Conservation (phyloP, 1,284 basidiomycete species). For the Athelia sp. region DNA sequence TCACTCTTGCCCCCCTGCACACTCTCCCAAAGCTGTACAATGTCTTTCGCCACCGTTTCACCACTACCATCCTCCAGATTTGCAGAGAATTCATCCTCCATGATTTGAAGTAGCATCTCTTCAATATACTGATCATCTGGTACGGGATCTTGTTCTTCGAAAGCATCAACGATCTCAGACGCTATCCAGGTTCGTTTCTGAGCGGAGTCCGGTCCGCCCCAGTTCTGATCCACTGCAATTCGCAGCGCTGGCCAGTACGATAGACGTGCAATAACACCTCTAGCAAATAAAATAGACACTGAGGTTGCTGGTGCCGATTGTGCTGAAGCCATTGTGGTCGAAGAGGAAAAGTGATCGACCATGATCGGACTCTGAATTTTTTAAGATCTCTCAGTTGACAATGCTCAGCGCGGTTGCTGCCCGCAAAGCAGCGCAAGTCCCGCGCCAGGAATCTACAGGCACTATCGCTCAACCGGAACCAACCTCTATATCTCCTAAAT, state of each 20-base stretch:
- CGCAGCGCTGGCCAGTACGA: constrained; percentile 79
- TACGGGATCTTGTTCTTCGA: constrained; percentile 52
- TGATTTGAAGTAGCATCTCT: constrained; percentile 71
- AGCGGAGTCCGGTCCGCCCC: constrained; percentile 73
- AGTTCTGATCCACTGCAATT: constrained; percentile 75
- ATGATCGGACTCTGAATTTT: neutral
- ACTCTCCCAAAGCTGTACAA: constrained; percentile 66
- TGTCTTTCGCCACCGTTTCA: constrained; percentile 63
- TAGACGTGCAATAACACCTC: constrained; percentile 77
- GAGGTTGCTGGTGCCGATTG: constrained; percentile 26
- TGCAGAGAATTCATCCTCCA: constrained; percentile 83
- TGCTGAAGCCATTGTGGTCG: neutral
- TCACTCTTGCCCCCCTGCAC: constrained; percentile 35
- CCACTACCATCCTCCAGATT: constrained; percentile 79
- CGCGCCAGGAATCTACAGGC: constrained; percentile 15
- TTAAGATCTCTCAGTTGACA: neutral
- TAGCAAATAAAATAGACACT: constrained; percentile 71
- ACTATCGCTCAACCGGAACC: constrained; percentile 3
- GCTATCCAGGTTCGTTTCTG: constrained; percentile 79
- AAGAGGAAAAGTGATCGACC: too few relatives aligned
- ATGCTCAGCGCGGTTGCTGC: constrained; percentile 63
- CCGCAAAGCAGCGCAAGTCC: constrained; percentile 43
- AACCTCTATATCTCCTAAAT: constrained; percentile 5
- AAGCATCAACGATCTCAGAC: constrained; percentile 77
- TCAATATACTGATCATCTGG: constrained; percentile 77